A percentile compares a stretch with the other conserved stretches of the same genome.
These are phyloP conservation scores for Capronia epimyces DNA, from an alignment of 2,329 filamentous ascomycete genomes.

Conservation along the genomic window DNA sequence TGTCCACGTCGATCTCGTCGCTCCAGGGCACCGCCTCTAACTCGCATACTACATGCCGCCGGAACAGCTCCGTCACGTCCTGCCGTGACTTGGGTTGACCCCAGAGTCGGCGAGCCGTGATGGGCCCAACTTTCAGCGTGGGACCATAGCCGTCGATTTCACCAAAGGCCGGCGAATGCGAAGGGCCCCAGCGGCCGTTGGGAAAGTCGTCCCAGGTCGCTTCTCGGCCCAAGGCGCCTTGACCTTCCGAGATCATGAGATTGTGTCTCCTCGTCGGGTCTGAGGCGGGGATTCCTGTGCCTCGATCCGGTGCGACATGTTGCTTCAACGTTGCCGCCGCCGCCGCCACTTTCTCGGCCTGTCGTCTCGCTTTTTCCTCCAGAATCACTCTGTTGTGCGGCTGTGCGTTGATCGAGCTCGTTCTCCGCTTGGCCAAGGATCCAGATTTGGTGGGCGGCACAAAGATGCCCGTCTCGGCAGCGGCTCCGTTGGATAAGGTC, in stretches of 20 bases:
- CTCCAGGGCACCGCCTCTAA: constrained; percentile 86
- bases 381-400: constrained; percentile 85
- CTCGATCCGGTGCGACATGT: constrained; percentile 65
- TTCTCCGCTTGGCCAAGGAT: constrained; percentile 52
- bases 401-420: constrained; percentile 75
- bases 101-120: constrained; percentile 79
- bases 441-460: constrained; percentile 18
- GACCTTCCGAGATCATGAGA: constrained; percentile 87
- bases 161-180: constrained; percentile 85
- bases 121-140: constrained; percentile 84
- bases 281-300: constrained; percentile 66
- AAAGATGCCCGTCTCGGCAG: background rate
- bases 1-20: constrained; percentile 60
- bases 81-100: constrained; percentile 62
- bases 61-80: constrained; percentile 77
- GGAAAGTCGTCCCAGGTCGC: constrained; percentile 99
- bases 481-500: background rate
- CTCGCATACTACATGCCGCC: constrained; percentile 71
- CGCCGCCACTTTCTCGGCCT: constrained; percentile 11
- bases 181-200: constrained; percentile 92
- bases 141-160: constrained; percentile 98
- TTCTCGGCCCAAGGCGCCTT: constrained; percentile 81
- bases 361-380: constrained; percentile 51
- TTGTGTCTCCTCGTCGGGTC: constrained; percentile 78
- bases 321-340: constrained; percentile 9